phyloP scores from a whole-genome alignment of 192 early-diverging fungal species.

The Allomyces macrogynus region DNA sequence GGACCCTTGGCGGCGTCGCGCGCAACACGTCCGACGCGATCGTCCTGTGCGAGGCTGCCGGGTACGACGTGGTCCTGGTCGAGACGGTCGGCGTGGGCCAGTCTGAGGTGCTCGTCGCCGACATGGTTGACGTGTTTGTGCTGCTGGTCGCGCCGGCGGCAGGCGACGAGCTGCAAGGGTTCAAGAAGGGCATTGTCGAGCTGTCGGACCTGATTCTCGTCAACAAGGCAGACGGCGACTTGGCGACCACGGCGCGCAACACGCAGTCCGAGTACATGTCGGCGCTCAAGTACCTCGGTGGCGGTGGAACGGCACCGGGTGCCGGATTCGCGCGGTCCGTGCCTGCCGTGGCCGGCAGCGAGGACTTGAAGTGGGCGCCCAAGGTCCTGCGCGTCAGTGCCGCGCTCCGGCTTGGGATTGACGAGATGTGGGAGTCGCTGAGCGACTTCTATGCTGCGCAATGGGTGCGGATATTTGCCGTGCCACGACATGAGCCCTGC shows the following conservation, averaged over 20 bases:
- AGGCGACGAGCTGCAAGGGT: no score
- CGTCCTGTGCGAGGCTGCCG: no score
- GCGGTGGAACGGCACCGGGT: slow-evolving; percentile 17
- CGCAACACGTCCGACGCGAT: no score
- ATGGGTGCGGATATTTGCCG: neutral
- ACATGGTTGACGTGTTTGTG: no score
- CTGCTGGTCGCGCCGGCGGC: no score
- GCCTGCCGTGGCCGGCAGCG: neutral
- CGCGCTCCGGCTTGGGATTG: slow-evolving; percentile 24
- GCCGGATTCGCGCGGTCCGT: slow-evolving; percentile 9
- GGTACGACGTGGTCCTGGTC: no score
- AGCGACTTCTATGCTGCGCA: slow-evolving; percentile 16
- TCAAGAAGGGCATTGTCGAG: slow-evolving; percentile 78
- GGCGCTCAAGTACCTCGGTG: slow-evolving; percentile 44
- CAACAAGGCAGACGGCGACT: slow-evolving; percentile 57
- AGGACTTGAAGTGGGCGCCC: neutral
- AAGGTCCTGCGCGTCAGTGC: slow-evolving; percentile 38
- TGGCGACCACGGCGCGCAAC: slow-evolving; percentile 37
- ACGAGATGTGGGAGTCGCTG: slow-evolving; percentile 37
- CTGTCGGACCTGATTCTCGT: slow-evolving; percentile 60
- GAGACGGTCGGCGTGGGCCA: no score
- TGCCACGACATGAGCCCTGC: no score
- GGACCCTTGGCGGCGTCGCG: no score
- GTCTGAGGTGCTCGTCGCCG: no score
- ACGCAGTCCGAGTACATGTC: slow-evolving; percentile 47